A percentile compares a stretch with the other conserved stretches of the same genome.
Conservation (phyloP, 192 early-diverging fungal genomes). For the Gamsiella multidivaricata region DNA sequence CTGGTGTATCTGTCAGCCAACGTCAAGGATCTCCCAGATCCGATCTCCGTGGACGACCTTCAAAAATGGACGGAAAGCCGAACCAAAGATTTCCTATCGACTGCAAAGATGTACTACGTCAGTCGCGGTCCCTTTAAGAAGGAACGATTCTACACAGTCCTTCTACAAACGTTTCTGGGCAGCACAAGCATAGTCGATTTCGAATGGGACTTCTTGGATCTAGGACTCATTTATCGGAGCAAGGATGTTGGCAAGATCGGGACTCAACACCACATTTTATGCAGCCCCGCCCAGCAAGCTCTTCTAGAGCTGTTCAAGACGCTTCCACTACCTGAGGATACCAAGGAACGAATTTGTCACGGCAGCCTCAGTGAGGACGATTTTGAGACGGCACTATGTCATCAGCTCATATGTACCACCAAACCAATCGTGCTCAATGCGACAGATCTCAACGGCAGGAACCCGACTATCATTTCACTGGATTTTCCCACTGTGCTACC, state of each 20-base stretch:
- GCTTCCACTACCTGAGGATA: slow-evolving; percentile 20
- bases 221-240: slow-evolving; percentile 40
- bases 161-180: slow-evolving; percentile 31
- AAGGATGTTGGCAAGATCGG: not conserved
- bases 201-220: slow-evolving; percentile 46
- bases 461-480: slow-evolving; percentile 5
- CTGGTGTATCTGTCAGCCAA: slow-evolving; percentile 22
- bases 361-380: slow-evolving; percentile 20
- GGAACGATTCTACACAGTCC: slow-evolving; percentile 21
- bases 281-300: slow-evolving; percentile 29
- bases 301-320: slow-evolving; percentile 43
- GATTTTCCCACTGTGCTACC: slow-evolving; percentile 22
- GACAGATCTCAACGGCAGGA: slow-evolving; percentile 39
- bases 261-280: slow-evolving; percentile 34
- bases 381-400: slow-evolving; percentile 36
- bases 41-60: slow-evolving; percentile 8
- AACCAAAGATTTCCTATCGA: too few species aligned
- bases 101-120: too few species aligned
- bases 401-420: slow-evolving; percentile 19
- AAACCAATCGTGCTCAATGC: slow-evolving; percentile 28
- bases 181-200: slow-evolving; percentile 22
- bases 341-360: slow-evolving; percentile 10
- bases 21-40: too few species aligned
- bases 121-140: too few species aligned
- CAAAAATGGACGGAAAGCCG: too few species aligned